Evolutionary conservation across 805 yeast genomes (phyloP).

Genomic region (Metschnikowia proteae): DNA sequence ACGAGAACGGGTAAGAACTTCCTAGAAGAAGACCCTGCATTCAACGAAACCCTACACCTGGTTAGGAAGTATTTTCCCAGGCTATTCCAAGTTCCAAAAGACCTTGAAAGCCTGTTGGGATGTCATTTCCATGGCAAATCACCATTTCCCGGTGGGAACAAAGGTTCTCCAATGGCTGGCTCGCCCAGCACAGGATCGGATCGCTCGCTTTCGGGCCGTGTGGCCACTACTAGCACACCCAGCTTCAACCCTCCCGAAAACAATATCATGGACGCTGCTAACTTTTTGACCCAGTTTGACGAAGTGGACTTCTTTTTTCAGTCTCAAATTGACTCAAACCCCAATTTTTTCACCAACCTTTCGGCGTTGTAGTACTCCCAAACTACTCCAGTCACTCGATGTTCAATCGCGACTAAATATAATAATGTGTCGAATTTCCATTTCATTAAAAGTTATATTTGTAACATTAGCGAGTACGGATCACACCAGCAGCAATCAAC

Average conservation of each 20-base stretch:
- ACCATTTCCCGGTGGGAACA: conserved; percentile 7
- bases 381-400: not conserved
- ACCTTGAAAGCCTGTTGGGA: conserved; percentile 1
- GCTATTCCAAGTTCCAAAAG: conserved; percentile 6
- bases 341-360: conserved; percentile 1
- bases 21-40: conserved; percentile 11
- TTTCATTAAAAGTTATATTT: not conserved
- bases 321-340: not conserved
- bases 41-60: conserved; percentile 16
- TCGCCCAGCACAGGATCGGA: conserved; percentile 2
- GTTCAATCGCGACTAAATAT: no score
- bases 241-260: not conserved
- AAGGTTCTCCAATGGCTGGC: not conserved
- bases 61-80: conserved; percentile 19
- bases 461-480: conserved; percentile 65
- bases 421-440: not conserved
- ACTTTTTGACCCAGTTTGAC: not conserved
- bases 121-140: conserved; percentile 6
- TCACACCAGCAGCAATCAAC: conserved; percentile 94
- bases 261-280: not conserved
- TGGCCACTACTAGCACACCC: not conserved
- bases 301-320: conserved; percentile 3
- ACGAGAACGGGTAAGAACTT: conserved; percentile 16
- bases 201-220: not conserved
- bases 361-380: not conserved